Conservation (phyloP, 2,329 filamentous ascomycete genomes). For the Penicillium rolfsii region DNA sequence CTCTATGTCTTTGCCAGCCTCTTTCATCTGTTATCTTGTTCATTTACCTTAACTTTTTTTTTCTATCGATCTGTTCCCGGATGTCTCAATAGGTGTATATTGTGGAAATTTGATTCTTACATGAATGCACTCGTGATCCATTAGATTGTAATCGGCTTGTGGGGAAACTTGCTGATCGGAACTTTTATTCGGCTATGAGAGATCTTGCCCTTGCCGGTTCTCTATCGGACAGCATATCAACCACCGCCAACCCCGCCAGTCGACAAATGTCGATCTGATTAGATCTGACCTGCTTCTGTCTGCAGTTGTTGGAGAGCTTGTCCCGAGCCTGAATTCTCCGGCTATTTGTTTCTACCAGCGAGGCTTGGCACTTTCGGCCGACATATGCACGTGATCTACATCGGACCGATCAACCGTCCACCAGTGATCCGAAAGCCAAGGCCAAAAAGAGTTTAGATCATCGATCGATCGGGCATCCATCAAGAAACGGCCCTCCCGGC, state of each 20-base stretch:
- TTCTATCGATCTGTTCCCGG: conserved; percentile 20
- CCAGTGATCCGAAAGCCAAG: not conserved
- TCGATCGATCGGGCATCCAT: not conserved
- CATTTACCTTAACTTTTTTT: conserved; percentile 10
- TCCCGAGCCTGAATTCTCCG: conserved; percentile 1
- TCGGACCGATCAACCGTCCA: not conserved
- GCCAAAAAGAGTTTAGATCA: not conserved
- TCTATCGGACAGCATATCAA: not conserved
- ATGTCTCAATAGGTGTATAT: conserved; percentile 37
- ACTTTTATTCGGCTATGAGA: conserved; percentile 19
- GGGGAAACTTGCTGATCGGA: not conserved
- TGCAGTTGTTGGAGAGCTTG: not conserved
- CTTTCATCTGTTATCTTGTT: conserved; percentile 22
- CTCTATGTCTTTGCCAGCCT: conserved; percentile 28
- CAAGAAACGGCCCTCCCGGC: not conserved
- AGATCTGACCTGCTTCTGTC: not conserved
- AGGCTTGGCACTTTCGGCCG: not conserved
- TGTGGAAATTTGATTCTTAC: conserved; percentile 31
- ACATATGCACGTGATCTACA: not conserved
- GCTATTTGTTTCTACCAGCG: conserved; percentile 20
- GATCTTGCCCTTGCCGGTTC: not conserved
- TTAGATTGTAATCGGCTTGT: conserved; percentile 14
- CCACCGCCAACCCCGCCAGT: not conserved
- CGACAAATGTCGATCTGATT: conserved; percentile 1
- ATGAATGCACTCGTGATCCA: conserved; percentile 31